Evolutionary conservation across 805 yeast genomes (phyloP).

Genomic region (Metschnikowia arizonensis): DNA sequence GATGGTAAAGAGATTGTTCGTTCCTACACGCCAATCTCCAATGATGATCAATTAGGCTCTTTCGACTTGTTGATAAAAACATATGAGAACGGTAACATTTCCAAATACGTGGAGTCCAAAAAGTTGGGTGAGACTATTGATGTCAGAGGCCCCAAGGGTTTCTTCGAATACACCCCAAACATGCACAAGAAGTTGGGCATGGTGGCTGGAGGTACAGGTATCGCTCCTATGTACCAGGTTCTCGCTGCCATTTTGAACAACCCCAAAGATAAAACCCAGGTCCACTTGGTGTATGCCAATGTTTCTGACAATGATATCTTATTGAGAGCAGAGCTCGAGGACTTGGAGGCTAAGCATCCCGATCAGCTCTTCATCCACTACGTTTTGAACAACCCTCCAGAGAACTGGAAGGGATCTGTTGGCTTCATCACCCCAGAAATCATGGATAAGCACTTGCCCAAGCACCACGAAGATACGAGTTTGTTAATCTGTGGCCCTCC

Average conservation of each 20-base stretch:
- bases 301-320: constrained; percentile 76
- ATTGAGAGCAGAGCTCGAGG: constrained; percentile 74
- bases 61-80: constrained; percentile 84
- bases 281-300: constrained; percentile 76
- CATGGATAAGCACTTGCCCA: constrained; percentile 59
- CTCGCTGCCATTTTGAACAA: constrained; percentile 74
- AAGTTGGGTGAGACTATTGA: constrained; percentile 74
- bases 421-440: constrained; percentile 82
- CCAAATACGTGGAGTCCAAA: constrained; percentile 66
- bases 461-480: constrained; percentile 56
- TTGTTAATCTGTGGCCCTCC: constrained; percentile 92
- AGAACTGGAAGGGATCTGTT: constrained; percentile 67
- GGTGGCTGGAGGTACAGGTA: constrained; percentile 98
- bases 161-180: constrained; percentile 76
- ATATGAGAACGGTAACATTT: constrained; percentile 80
- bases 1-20: constrained; percentile 77
- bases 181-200: constrained; percentile 70
- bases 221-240: constrained; percentile 93
- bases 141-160: constrained; percentile 89
- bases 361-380: constrained; percentile 62
- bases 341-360: constrained; percentile 52
- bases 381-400: constrained; percentile 70
- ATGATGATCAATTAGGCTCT: constrained; percentile 72
- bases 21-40: constrained; percentile 86
- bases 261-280: constrained; percentile 74